Evolutionary conservation across 2,329 filamentous ascomycete genomes (phyloP).

Genomic region (Allantophomopsis lycopodina): DNA sequence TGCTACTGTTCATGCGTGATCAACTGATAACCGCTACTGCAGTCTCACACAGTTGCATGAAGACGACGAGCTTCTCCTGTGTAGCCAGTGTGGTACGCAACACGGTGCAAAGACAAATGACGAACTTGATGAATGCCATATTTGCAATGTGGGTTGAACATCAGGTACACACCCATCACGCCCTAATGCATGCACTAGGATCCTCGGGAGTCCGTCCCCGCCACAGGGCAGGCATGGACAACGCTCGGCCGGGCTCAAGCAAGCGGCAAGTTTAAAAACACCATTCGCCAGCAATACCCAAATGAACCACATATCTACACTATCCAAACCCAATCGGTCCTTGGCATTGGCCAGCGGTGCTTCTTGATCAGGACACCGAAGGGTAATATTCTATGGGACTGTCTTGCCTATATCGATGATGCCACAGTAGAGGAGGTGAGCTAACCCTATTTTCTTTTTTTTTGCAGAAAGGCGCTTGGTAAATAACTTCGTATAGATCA

Average conservation of each 20-base stretch:
- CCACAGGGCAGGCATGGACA: slow-evolving; percentile 50
- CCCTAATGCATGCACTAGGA: too few species aligned
- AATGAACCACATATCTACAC: slow-evolving; percentile 29
- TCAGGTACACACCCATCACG: too few species aligned
- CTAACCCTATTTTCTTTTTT: too few species aligned
- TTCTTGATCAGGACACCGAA: slow-evolving; percentile 49
- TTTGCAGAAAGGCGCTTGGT: too few species aligned
- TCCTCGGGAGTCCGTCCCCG: slow-evolving; percentile 57
- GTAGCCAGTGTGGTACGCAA: slow-evolving; percentile 58
- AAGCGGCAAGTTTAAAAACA: slow-evolving; percentile 31
- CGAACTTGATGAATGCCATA: slow-evolving; percentile 42
- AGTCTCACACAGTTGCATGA: too few species aligned
- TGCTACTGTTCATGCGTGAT: too few species aligned
- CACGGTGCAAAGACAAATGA: slow-evolving; percentile 41
- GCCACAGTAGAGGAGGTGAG: too few species aligned
- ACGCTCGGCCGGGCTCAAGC: slow-evolving; percentile 35
- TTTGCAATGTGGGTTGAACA: too few species aligned
- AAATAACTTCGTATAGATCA: slow-evolving; percentile 38
- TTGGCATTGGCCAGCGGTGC: slow-evolving; percentile 65
- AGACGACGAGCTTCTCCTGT: slow-evolving; percentile 38
- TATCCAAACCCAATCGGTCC: slow-evolving; percentile 36
- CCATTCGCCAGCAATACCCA: slow-evolving; percentile 32
- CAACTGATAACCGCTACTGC: too few species aligned
- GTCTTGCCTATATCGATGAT: slow-evolving; percentile 54
- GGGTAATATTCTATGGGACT: slow-evolving; percentile 73